phyloP scores from a whole-genome alignment of 2,329 filamentous ascomycete species.

The Alternaria sp. region DNA sequence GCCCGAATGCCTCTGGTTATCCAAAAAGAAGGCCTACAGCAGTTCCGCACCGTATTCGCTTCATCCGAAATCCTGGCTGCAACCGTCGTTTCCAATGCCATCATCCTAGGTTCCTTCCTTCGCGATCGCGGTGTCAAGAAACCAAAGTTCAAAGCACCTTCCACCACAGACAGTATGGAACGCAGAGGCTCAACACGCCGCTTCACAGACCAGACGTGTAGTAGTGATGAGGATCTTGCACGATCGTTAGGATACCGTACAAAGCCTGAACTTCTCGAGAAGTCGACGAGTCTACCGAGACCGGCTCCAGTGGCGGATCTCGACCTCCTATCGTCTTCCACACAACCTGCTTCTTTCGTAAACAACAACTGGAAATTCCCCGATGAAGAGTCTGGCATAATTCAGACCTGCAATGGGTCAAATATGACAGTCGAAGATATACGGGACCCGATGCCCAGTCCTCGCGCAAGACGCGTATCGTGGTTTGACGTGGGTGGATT shows the following conservation, averaged over 20 bases:
- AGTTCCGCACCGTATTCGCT: constrained; percentile 86
- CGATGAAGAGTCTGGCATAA: constrained; percentile 25
- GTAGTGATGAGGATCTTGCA: constrained; percentile 91
- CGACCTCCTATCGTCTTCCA: constrained; percentile 34
- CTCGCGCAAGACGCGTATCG: constrained; percentile 66
- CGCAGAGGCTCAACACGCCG: constrained; percentile 67
- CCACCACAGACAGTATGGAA: constrained; percentile 61
- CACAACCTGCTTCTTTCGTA: constrained; percentile 36
- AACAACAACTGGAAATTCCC: constrained; percentile 50
- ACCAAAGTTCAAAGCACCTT: constrained; percentile 71
- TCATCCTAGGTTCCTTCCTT: constrained; percentile 92
- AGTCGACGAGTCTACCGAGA: constrained; percentile 53
- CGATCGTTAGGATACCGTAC: constrained; percentile 77
- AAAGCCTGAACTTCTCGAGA: constrained; percentile 59
- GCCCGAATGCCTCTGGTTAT: constrained; percentile 86
- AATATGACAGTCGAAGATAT: constrained; percentile 33
- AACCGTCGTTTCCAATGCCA: constrained; percentile 82
- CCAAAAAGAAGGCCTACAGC: constrained; percentile 73
- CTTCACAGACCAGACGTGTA: constrained; percentile 76
- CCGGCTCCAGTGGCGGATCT: constrained; percentile 48
- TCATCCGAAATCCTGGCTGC: constrained; percentile 91
- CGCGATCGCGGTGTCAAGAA: constrained; percentile 92
- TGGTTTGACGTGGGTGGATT: constrained; percentile 88
- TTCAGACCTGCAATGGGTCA: constrained; percentile 34
- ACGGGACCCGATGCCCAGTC: constrained; percentile 51